phyloP scores from a whole-genome alignment of 2,329 filamentous ascomycete species.

The Diplodia mutila region DNA sequence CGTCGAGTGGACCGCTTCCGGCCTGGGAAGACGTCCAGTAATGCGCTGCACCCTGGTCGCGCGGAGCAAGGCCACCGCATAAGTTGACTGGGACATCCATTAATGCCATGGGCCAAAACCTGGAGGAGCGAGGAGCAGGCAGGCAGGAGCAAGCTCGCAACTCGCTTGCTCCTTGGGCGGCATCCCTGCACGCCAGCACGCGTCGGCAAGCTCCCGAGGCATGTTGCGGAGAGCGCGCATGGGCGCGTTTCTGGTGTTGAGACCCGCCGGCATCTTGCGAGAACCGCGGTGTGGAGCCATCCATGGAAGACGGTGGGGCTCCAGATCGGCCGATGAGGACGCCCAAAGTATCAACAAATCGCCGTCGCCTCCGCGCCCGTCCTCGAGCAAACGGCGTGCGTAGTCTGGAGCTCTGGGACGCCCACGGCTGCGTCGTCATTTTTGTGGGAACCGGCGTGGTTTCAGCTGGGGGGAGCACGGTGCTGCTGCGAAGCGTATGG shows the following conservation, averaged over 20 bases:
- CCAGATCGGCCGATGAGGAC: conserved; percentile 21
- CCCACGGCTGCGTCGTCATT: conserved; percentile 14
- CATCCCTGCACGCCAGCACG: background rate
- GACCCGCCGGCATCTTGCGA: conserved; percentile 11
- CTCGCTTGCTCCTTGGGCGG: background rate
- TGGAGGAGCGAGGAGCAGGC: conserved; percentile 14
- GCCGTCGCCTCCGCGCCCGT: conserved; percentile 1
- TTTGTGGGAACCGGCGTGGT: conserved; percentile 17
- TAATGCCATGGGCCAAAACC: conserved; percentile 18
- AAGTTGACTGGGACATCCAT: background rate
- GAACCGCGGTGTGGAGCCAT: background rate
- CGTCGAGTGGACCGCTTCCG: conserved; percentile 5
- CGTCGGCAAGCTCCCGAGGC: conserved; percentile 12
- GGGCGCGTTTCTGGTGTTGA: conserved; percentile 17
- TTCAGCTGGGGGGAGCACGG: conserved; percentile 14
- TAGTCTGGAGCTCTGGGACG: background rate
- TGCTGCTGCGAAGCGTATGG: too few species aligned
- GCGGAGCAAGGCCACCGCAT: background rate
- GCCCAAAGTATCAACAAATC: background rate
- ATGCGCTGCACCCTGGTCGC: conserved; percentile 4
- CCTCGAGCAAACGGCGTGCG: background rate
- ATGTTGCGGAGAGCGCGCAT: conserved; percentile 13
- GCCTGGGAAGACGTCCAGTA: background rate
- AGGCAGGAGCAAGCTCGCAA: background rate
- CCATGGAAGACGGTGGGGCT: conserved; percentile 16